Conservation (phyloP, 305 asterid species). For the Rubia balearica region DNA sequence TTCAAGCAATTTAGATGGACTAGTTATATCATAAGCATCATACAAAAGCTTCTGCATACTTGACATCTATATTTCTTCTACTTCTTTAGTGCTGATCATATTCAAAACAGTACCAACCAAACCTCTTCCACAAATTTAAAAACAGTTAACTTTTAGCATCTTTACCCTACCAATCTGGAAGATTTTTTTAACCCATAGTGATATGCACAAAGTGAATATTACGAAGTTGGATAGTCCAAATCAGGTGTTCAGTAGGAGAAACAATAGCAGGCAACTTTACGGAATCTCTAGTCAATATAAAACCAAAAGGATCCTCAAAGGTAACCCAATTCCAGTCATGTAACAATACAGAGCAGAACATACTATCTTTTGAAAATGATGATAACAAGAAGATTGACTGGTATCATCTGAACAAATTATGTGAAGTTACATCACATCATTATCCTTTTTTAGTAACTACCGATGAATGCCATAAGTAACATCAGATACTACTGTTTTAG, state of each 20-base stretch:
- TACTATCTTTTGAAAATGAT: background rate
- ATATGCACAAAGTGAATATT: background rate
- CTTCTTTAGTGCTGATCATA: background rate
- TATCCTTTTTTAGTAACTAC: background rate
- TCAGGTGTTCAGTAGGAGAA: background rate
- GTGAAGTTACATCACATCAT: background rate
- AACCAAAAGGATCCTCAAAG: background rate
- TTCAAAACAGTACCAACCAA: background rate
- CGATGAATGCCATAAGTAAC: background rate
- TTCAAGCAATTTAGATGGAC: background rate
- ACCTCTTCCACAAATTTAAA: constrained; percentile 1
- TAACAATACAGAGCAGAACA: background rate
- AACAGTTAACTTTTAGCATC: background rate
- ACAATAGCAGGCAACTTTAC: background rate
- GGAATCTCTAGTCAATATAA: background rate
- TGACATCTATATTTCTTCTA: background rate
- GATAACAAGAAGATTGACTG: background rate
- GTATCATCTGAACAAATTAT: background rate
- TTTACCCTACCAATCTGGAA: background rate
- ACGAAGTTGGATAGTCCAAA: background rate
- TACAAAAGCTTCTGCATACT: background rate
- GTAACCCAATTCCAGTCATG: background rate
- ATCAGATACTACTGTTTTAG: background rate
- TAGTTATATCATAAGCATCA: background rate
- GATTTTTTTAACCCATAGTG: background rate